phyloP scores from a whole-genome alignment of 2,329 filamentous ascomycete genomes.

The Phoma sp. region DNA sequence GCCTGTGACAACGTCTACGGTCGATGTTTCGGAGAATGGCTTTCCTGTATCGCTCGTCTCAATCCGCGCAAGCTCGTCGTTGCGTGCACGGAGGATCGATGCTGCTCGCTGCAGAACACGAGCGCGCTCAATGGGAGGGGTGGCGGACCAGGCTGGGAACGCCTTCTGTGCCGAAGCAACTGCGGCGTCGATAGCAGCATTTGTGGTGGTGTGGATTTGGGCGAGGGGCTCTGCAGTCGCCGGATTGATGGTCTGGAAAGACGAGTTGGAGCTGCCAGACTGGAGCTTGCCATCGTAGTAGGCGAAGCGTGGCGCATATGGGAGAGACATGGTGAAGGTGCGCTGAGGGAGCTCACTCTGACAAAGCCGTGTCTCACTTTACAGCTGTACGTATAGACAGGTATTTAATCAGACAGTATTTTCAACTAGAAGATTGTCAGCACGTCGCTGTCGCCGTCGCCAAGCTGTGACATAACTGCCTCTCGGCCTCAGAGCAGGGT shows the following conservation, averaged over 20 bases:
- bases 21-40: slow-evolving; percentile 81
- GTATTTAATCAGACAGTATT: background rate
- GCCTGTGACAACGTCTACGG: slow-evolving; percentile 81
- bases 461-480: slow-evolving; percentile 6
- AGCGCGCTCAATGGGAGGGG: slow-evolving; percentile 74
- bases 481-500: background rate
- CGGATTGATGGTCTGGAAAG: slow-evolving; percentile 77
- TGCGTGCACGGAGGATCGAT: slow-evolving; percentile 72
- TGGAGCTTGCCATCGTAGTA: slow-evolving; percentile 78
- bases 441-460: background rate
- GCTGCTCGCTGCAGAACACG: slow-evolving; percentile 80
- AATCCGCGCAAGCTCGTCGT: slow-evolving; percentile 77
- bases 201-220: slow-evolving; percentile 73
- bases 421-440: slow-evolving; percentile 2
- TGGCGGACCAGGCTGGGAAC: slow-evolving; percentile 78
- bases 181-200: slow-evolving; percentile 71
- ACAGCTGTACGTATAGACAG: background rate
- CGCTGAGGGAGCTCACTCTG: background rate
- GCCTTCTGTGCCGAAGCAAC: slow-evolving; percentile 72
- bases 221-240: slow-evolving; percentile 72
- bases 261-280: slow-evolving; percentile 62
- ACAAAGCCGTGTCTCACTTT: background rate
- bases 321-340: slow-evolving; percentile 37
- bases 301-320: slow-evolving; percentile 65
- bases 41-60: slow-evolving; percentile 90